Conservation (phyloP, 2,329 filamentous ascomycete genomes). For the Dothideomycetes sp. region DNA sequence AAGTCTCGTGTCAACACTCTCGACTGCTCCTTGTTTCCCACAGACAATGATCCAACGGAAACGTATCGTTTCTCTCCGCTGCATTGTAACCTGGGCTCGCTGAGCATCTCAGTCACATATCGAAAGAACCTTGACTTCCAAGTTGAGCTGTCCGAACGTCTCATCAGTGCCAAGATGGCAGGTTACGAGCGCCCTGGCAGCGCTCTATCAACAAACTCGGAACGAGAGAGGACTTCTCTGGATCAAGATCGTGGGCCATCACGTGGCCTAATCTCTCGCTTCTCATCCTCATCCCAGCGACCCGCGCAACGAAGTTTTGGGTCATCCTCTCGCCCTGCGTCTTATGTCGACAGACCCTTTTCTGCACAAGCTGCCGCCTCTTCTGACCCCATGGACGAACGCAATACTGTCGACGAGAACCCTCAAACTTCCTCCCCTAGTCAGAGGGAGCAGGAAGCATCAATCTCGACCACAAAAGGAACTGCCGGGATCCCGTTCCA, state of each 20-base stretch:
- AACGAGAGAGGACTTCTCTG: slow-evolving; percentile 7
- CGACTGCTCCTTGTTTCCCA: slow-evolving; percentile 59
- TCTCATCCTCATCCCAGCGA: slow-evolving; percentile 1
- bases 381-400: no score
- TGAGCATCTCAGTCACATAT: slow-evolving; percentile 75
- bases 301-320: not conserved
- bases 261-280: not conserved
- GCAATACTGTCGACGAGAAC: slow-evolving; percentile 1
- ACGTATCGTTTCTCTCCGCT: slow-evolving; percentile 74
- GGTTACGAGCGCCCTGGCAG: slow-evolving; percentile 8
- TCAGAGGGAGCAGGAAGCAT: slow-evolving; percentile 4
- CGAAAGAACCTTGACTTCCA: slow-evolving; percentile 84
- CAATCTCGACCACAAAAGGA: no score
- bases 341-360: slow-evolving; percentile 14
- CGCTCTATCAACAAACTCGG: slow-evolving; percentile 1
- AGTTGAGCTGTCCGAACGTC: slow-evolving; percentile 80
- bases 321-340: slow-evolving; percentile 8
- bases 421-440: slow-evolving; percentile 7
- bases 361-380: slow-evolving; percentile 9
- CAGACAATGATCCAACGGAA: slow-evolving; percentile 45
- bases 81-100: slow-evolving; percentile 75
- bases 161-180: slow-evolving; percentile 30
- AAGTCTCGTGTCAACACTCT: slow-evolving; percentile 56
- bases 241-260: slow-evolving; percentile 7
- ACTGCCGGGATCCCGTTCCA: no score